Base-by-base conservation (phyloP, 1,284 basidiomycete genomes). In the Tylopilus sp. region DNA sequence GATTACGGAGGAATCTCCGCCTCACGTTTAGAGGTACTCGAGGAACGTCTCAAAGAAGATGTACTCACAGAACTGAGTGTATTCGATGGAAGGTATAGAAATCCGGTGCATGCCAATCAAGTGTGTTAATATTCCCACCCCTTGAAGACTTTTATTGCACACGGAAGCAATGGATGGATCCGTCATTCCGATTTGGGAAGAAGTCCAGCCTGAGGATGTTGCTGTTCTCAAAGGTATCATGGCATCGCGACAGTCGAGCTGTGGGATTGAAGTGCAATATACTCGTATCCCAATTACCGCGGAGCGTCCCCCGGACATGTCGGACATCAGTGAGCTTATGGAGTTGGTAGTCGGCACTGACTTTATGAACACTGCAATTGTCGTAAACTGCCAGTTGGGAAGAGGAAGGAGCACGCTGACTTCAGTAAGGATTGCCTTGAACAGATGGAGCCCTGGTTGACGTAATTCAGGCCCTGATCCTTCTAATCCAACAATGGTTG, bases 311-410 rank as follows among this genome's bases (percentile, higher is more conserved):
- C 84, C 86, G 0, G 86, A 89, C 59, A 83, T 82, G 63, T 65
- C 78, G 11, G 87, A 87, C 59, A 70, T 88, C 47, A 81, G 74
- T 55, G 84, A 86, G 51, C 75, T 99, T 25, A 86, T 97, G 54
- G 84, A 91, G 38, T 78, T 95, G 0, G 89, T 94, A 35, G 75
- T 92, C 38, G 74, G 85, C n/a, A 82, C 84, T 25, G 79, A 87
- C 48, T 77, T 86, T 4, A 76, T 80, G 28, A 75, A 79, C 37
- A 84, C 86, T 0, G 92, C 94, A 0, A 89, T 99, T 53, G 86
- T 99, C 21, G 81, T 99, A 45, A 99, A 99, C 65, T 97, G 95
- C 63, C 97, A 99, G 69, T 81, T 99, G 4, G 96, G 96, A 4
- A 76, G 93, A 29, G 96, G 96, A n/a, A 78, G 97, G 58, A 94